Percentiles rank a stretch among this genome's conserved stretches.
Evolutionary conservation across 2,329 filamentous ascomycete species (phyloP).

Genomic region (Niveomyces coronatus): DNA sequence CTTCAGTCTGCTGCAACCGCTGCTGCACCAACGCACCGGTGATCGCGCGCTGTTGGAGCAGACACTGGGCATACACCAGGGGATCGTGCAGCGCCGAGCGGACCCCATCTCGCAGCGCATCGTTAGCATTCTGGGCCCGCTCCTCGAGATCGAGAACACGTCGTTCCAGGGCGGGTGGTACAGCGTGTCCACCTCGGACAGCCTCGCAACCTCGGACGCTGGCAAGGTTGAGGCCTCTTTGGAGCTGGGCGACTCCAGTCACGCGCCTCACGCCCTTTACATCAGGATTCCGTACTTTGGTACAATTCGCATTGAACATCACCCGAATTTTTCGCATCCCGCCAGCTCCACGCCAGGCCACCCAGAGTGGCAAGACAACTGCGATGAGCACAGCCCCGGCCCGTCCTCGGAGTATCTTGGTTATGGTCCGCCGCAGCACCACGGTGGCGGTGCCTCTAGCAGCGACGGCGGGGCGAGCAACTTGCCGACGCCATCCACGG

Average conservation of each 20-base stretch:
- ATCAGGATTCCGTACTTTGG: conserved; percentile 35
- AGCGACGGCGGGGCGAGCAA: background rate
- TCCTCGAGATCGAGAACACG: conserved; percentile 32
- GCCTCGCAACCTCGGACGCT: too few relatives aligned
- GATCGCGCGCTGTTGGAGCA: conserved; percentile 32
- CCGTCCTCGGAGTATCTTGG: background rate
- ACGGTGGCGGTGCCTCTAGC: background rate
- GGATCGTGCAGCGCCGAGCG: conserved; percentile 21
- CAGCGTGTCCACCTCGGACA: conserved; percentile 2
- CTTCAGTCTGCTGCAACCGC: conserved; percentile 16
- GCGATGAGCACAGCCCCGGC: background rate
- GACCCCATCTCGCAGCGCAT: conserved; percentile 31
- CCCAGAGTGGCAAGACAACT: background rate
- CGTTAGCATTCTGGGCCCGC: conserved; percentile 27
- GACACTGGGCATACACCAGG: conserved; percentile 25
- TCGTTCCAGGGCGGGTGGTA: conserved; percentile 20
- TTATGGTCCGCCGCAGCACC: too few relatives aligned
- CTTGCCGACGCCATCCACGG: background rate
- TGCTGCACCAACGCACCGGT: conserved; percentile 29
- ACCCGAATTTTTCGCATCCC: background rate
- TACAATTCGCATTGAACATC: conserved; percentile 23
- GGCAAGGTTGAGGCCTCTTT: conserved; percentile 11
- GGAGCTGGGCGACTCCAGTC: conserved; percentile 14
- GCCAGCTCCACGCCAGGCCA: background rate
- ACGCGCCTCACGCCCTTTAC: conserved; percentile 14